These are phyloP conservation scores for Circinella umbellata DNA, from an alignment of 371 early-diverging fungal species.

Conservation along the genomic window DNA sequence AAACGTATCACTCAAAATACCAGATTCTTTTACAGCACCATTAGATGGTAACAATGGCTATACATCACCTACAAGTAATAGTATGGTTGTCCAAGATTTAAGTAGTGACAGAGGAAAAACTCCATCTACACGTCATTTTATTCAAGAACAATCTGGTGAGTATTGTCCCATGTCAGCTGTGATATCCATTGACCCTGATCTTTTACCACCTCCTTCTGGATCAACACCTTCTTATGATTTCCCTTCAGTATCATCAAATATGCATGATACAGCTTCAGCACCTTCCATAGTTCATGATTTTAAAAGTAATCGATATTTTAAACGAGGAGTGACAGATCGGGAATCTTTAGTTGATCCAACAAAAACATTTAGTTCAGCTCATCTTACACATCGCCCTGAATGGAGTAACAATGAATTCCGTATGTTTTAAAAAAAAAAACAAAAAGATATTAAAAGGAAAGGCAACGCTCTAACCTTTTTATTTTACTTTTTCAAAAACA, in stretches of 20 bases:
- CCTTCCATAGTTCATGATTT: conserved; percentile 8
- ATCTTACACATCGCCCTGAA: conserved; percentile 22
- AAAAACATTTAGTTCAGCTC: conserved; percentile 6
- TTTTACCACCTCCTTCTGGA: background rate
- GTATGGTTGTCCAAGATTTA: background rate
- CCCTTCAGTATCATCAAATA: background rate
- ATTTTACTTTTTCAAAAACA: background rate
- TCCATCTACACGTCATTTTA: no score
- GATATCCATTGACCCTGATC: background rate
- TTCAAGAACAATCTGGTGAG: no score
- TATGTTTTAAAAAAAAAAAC: conserved; percentile 22
- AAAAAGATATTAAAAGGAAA: background rate
- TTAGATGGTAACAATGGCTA: background rate
- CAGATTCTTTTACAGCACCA: conserved; percentile 4
- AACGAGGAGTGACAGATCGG: conserved; percentile 9
- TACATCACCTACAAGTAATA: no score
- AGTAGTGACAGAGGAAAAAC: no score
- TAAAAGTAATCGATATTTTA: background rate
- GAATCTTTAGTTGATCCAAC: background rate
- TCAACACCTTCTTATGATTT: background rate
- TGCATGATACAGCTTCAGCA: conserved; percentile 5
- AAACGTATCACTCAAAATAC: conserved; percentile 18
- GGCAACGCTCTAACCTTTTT: no score
- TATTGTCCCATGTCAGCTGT: conserved; percentile 5
- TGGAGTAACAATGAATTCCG: conserved; percentile 33